A percentile compares a stretch with the other conserved stretches of the same genome.
phyloP scores from a whole-genome alignment of 1,284 basidiomycete species.

The Mycena sp. region DNA sequence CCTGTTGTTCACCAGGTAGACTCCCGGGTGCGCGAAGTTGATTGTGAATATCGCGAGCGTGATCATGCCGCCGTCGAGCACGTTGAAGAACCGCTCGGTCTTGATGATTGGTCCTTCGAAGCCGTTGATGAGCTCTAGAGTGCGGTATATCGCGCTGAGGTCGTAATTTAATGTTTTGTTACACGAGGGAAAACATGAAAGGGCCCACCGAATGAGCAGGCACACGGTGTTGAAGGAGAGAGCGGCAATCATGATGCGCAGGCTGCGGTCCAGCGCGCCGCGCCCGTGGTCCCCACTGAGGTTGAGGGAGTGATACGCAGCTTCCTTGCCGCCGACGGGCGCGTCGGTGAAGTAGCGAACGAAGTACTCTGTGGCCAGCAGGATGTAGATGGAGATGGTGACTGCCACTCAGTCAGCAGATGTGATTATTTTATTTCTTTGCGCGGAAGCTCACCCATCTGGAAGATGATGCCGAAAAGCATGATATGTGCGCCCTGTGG shows the following conservation, averaged over 20 bases:
- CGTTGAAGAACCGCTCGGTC: slow-evolving; percentile 60
- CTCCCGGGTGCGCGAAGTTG: slow-evolving; percentile 58
- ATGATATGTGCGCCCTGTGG: no score
- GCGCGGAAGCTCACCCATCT: slow-evolving; percentile 12
- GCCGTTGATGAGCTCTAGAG: slow-evolving; percentile 56
- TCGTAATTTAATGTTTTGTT: neutral
- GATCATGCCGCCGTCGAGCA: slow-evolving; percentile 59
- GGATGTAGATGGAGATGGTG: slow-evolving; percentile 29
- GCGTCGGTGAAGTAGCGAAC: slow-evolving; percentile 27
- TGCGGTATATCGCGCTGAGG: slow-evolving; percentile 1
- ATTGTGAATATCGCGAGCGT: slow-evolving; percentile 55
- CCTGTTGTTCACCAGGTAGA: slow-evolving; percentile 7
- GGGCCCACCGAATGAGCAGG: slow-evolving; percentile 14
- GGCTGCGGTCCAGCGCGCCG: no score
- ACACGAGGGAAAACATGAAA: neutral
- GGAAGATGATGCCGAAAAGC: slow-evolving; percentile 39
- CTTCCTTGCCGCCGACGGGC: slow-evolving; percentile 23
- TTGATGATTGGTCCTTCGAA: slow-evolving; percentile 51
- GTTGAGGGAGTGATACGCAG: no score
- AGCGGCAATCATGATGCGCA: neutral
- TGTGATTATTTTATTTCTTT: neutral
- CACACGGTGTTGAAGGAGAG: slow-evolving; percentile 3
- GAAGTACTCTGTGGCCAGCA: slow-evolving; percentile 28
- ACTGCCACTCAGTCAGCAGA: slow-evolving; percentile 22
- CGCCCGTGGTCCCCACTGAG: no score